These are phyloP conservation scores for Rhynchosporium secalis DNA, from an alignment of 2,329 filamentous ascomycete species.

Conservation along the genomic window DNA sequence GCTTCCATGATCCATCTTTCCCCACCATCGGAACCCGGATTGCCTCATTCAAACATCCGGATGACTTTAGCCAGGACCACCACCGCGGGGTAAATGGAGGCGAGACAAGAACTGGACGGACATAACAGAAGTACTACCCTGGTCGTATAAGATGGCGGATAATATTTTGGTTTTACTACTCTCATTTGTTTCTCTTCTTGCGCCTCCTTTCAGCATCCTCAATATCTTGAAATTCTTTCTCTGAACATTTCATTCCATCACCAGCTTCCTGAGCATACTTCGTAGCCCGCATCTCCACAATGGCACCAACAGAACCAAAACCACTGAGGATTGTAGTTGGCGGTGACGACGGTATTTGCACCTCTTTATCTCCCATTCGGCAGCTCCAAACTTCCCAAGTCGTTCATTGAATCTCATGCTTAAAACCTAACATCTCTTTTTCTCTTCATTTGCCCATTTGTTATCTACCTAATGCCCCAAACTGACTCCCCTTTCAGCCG, in stretches of 20 bases:
- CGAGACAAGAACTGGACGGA: background rate
- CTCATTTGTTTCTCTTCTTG: background rate
- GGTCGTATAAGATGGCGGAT: conserved; percentile 3
- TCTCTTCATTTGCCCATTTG: background rate
- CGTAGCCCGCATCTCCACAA: conserved; percentile 25
- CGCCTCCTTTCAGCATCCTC: background rate
- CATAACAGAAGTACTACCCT: background rate
- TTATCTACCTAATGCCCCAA: background rate
- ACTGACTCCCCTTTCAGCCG: conserved; percentile 40
- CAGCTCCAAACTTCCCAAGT: background rate
- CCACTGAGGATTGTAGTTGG: conserved; percentile 60
- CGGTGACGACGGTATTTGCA: conserved; percentile 47
- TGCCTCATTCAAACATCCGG: conserved; percentile 8
- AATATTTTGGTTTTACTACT: background rate
- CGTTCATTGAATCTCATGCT: background rate
- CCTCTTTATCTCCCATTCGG: background rate
- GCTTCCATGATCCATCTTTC: background rate
- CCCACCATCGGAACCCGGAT: conserved; percentile 5
- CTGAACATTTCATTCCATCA: background rate
- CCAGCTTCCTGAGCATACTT: background rate
- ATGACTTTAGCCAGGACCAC: conserved; percentile 10
- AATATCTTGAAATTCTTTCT: background rate
- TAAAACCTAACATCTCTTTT: background rate
- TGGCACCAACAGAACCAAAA: conserved; percentile 23
- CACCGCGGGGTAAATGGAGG: conserved; percentile 8